These are phyloP conservation scores for Oryza officinalis DNA, from an alignment of 176 grass and related monocot species.

Conservation along the genomic window DNA sequence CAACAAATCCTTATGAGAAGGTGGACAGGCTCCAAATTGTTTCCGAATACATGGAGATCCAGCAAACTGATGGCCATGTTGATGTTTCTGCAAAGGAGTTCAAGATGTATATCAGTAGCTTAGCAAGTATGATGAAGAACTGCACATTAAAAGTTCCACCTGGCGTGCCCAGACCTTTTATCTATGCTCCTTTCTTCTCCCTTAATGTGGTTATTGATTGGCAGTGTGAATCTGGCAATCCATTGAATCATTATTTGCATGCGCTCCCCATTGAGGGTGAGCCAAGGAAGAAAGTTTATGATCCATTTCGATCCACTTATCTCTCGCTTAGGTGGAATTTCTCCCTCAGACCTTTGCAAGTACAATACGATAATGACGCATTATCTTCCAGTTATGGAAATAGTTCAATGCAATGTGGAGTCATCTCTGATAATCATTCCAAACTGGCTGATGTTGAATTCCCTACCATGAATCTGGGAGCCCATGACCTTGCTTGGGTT, in stretches of 20 bases:
- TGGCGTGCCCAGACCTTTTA: constrained; percentile 66
- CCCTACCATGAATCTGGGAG: constrained; percentile 94
- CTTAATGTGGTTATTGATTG: constrained; percentile 93
- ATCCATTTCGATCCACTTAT: constrained; percentile 97
- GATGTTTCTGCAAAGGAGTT: constrained; percentile 91
- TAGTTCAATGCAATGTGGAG: constrained; percentile 44
- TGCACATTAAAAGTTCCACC: constrained; percentile 78
- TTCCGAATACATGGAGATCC: constrained; percentile 94
- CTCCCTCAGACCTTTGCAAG: constrained; percentile 73
- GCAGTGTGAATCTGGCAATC: constrained; percentile 93
- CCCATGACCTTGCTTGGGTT: constrained; percentile 97
- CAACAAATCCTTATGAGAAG: constrained; percentile 95
- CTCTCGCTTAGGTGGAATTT: constrained; percentile 98
- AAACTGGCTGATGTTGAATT: constrained; percentile 60
- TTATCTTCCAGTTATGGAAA: constrained; percentile 59
- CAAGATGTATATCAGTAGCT: constrained; percentile 91
- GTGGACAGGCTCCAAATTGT: constrained; percentile 90
- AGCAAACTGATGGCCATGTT: constrained; percentile 93
- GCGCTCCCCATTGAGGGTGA: constrained; percentile 84
- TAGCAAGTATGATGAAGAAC: constrained; percentile 91
- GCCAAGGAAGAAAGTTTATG: constrained; percentile 84
- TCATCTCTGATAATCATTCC: constrained; percentile 49
- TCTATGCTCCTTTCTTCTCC: constrained; percentile 85
- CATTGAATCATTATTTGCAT: constrained; percentile 97
- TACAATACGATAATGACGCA: constrained; percentile 49